phyloP scores from a whole-genome alignment of 129 eudicot species.

The Solidago caesia region DNA sequence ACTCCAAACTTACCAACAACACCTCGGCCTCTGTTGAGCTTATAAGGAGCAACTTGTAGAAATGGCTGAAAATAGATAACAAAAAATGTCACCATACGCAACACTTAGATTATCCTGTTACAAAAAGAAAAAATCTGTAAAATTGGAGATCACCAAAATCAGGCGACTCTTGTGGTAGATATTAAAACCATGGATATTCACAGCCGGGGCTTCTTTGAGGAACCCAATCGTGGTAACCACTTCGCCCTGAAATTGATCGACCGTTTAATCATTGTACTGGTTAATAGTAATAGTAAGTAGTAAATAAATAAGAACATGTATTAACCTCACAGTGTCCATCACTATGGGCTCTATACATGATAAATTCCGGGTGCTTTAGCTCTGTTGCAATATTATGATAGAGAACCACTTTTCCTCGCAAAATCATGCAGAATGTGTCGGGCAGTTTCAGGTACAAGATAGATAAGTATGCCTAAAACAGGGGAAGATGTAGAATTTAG shows the following conservation, averaged over 20 bases:
- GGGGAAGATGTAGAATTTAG: not conserved
- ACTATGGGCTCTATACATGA: slow-evolving; percentile 47
- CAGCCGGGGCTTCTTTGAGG: slow-evolving; percentile 55
- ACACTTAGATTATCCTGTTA: not conserved
- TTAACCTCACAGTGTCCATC: slow-evolving; percentile 29
- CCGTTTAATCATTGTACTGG: not conserved
- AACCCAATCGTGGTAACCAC: slow-evolving; percentile 50
- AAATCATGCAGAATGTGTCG: slow-evolving; percentile 33
- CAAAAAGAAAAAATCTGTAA: slow-evolving; percentile 1
- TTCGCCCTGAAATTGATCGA: slow-evolving; percentile 34
- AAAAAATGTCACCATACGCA: slow-evolving; percentile 10
- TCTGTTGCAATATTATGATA: slow-evolving; percentile 51
- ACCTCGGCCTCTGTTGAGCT: slow-evolving; percentile 32
- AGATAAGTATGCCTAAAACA: slow-evolving; percentile 55
- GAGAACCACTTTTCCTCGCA: slow-evolving; percentile 43
- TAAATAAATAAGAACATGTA: not conserved
- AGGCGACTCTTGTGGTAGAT: slow-evolving; percentile 57
- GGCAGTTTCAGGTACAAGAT: slow-evolving; percentile 52
- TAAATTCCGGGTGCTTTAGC: slow-evolving; percentile 43
- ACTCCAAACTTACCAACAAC: slow-evolving; percentile 41
- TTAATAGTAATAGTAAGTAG: not conserved
- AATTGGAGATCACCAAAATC: slow-evolving; percentile 39
- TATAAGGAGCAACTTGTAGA: slow-evolving; percentile 26
- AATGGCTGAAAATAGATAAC: slow-evolving; percentile 38
- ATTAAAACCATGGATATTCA: slow-evolving; percentile 51